A percentile compares a stretch with the other conserved stretches of the same genome.
phyloP scores from a whole-genome alignment of 495 filamentous ascomycete species.

The Lasiosphaeriaceae sp. region DNA sequence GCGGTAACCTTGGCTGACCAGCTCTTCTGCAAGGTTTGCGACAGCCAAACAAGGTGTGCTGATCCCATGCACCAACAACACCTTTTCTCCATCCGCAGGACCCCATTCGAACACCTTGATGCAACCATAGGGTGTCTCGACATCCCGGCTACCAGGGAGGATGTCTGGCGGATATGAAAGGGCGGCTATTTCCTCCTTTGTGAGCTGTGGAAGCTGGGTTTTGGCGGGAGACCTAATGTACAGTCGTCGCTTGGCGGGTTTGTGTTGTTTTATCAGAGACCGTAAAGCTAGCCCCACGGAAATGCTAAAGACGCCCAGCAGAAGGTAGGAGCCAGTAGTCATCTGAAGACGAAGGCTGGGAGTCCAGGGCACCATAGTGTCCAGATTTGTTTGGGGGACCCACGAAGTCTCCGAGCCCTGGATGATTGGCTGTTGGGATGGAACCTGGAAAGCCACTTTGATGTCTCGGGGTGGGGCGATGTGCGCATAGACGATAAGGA shows the following conservation, averaged over 20 bases:
- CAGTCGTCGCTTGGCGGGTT: not conserved
- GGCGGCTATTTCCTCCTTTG: conserved; percentile 12
- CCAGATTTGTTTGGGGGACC: not conserved
- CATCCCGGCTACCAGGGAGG: conserved; percentile 70
- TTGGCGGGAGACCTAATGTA: conserved; percentile 20
- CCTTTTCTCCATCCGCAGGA: conserved; percentile 64
- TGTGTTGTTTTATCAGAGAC: conserved; percentile 1
- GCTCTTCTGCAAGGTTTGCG: conserved; percentile 57
- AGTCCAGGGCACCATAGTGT: conserved; percentile 11
- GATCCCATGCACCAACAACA: conserved; percentile 76
- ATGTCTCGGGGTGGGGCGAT: no score
- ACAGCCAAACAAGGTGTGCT: conserved; percentile 70
- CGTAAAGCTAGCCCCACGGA: conserved; percentile 11
- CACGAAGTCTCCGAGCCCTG: not conserved
- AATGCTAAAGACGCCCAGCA: conserved; percentile 19
- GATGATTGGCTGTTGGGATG: not conserved
- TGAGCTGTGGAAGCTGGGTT: conserved; percentile 22
- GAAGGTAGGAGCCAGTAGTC: conserved; percentile 14
- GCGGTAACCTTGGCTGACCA: conserved; percentile 65
- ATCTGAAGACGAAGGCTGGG: not conserved
- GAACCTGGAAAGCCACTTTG: no score
- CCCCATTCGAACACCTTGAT: conserved; percentile 82
- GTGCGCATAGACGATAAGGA: not conserved
- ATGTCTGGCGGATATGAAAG: conserved; percentile 69
- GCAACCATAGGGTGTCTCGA: conserved; percentile 67